These are phyloP conservation scores for Tolypocladium paradoxum DNA, from an alignment of 2,329 filamentous ascomycete genomes.

Conservation along the genomic window DNA sequence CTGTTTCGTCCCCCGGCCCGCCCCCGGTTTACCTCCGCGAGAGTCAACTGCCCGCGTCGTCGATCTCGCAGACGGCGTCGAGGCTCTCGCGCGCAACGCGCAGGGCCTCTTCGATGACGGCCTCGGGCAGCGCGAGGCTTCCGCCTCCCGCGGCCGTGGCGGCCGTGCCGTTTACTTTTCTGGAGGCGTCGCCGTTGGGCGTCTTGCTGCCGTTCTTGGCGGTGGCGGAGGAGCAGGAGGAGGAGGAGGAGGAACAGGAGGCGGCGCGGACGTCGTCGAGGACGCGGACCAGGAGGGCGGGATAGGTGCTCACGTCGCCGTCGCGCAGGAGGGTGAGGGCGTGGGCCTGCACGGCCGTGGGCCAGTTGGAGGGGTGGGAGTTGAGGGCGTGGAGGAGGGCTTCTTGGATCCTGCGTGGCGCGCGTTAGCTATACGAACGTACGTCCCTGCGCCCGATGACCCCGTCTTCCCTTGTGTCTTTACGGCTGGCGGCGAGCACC, in stretches of 20 bases:
- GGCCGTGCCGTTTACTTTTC: conserved; percentile 16
- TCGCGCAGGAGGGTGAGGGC: conserved; percentile 49
- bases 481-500: background rate
- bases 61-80: conserved; percentile 35
- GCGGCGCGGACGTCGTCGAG: conserved; percentile 51
- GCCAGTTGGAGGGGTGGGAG: conserved; percentile 51
- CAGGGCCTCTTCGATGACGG: conserved; percentile 53
- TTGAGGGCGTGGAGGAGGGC: conserved; percentile 51
- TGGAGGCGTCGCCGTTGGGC: conserved; percentile 18
- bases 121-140: conserved; percentile 43
- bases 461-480: no score
- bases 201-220: conserved; percentile 24
- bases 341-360: conserved; percentile 47
- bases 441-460: no score
- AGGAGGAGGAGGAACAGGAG: conserved; percentile 20
- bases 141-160: conserved; percentile 4
- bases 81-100: conserved; percentile 47
- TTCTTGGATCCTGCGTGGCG: conserved; percentile 46
- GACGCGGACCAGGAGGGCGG: conserved; percentile 48
- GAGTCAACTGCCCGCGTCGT: conserved; percentile 12
- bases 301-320: conserved; percentile 49
- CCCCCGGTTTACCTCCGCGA: background rate
- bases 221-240: conserved; percentile 12
- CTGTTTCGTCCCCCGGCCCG: background rate
- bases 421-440: background rate